Percentiles rank a stretch among this genome's conserved stretches.
Conservation (phyloP, 352 stramenopile genomes). For the Phytophthora multivora region DNA sequence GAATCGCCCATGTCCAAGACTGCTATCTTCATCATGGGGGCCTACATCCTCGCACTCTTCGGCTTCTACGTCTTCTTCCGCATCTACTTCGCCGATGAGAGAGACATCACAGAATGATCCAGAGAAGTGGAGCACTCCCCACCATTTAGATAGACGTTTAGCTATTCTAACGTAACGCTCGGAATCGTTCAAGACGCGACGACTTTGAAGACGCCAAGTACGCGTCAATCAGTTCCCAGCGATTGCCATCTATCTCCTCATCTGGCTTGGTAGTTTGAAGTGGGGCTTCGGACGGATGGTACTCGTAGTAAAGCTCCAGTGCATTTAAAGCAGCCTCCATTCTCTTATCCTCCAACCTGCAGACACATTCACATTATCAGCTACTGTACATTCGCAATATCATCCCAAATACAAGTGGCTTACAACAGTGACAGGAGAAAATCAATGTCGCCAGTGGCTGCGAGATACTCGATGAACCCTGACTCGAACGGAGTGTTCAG, state of each 20-base stretch:
- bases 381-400: slow-evolving; percentile 1
- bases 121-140: neutral
- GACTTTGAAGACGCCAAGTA: slow-evolving; percentile 28
- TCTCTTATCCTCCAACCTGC: slow-evolving; percentile 46
- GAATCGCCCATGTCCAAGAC: slow-evolving; percentile 76
- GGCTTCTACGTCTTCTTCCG: slow-evolving; percentile 72
- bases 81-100: slow-evolving; percentile 63
- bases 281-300: slow-evolving; percentile 23
- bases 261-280: neutral
- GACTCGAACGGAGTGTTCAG: slow-evolving; percentile 46
- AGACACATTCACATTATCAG: slow-evolving; percentile 1
- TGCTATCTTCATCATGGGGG: slow-evolving; percentile 57
- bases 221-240: slow-evolving; percentile 27
- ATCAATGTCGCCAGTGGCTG: slow-evolving; percentile 42
- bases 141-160: slow-evolving; percentile 19
- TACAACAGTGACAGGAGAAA: slow-evolving; percentile 37
- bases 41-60: slow-evolving; percentile 55
- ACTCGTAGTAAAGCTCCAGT: slow-evolving; percentile 51
- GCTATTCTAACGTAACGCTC: slow-evolving; percentile 15
- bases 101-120: slow-evolving; percentile 46
- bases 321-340: slow-evolving; percentile 37
- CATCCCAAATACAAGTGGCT: slow-evolving; percentile 1
- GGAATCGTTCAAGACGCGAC: slow-evolving; percentile 17
- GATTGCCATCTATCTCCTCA: slow-evolving; percentile 5
- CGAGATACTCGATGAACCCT: slow-evolving; percentile 55